Base-by-base conservation (phyloP, 192 early-diverging fungal species). In the Coemansia sp. region DNA sequence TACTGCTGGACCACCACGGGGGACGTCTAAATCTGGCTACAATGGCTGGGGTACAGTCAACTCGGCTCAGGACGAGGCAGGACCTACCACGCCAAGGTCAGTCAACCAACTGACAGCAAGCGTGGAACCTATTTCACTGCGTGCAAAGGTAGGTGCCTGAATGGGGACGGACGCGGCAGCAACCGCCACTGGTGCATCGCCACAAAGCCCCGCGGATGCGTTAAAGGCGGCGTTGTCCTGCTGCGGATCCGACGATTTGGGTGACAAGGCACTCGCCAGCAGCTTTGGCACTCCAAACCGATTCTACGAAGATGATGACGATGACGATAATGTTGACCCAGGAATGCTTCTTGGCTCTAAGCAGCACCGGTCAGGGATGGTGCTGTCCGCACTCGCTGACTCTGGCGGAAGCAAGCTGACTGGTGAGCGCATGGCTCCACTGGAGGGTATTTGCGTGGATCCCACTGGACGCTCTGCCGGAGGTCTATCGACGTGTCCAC, bases 371-470 rank as follows among this genome's bases (percentile, higher is more conserved):
- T 5, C 48, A 32, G 67, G 50, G 33, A 53, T 46, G 6, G 17
- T 44, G 1, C 8, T 39, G 19, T 4, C 33, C 12, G 35, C 54
- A 38, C 34, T 66, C 8, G 32, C 17, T 11, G 70, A 67, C 43
- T 32, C 46, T 7, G 54, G 29, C 8, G 74, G 62, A 8, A 14
- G 29, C 7, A 32, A 33, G 17, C 32, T 78, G 33, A 65, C 65
- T 4, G 1, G 26, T 8, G 69, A 58, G 5, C 65, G 58, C 9
- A 50, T 72, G n/a, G 40, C 35, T 4, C 39, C 40, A 3, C n/a
- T 68, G 75, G 75, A 56, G 46, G 19, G 21, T 61, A 7, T 72
- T 62, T 34, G 69, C 69, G 4, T 78, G 75, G 75, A 19, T 71
- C 24, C 50, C 65, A 26, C 46, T 68, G 15, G 66, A 72, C 22